Evolutionary conservation across 257 asterid species (phyloP), one percentile per base, ranked within the genome.

Genomic region (Nicotiana tabacum): DNA sequence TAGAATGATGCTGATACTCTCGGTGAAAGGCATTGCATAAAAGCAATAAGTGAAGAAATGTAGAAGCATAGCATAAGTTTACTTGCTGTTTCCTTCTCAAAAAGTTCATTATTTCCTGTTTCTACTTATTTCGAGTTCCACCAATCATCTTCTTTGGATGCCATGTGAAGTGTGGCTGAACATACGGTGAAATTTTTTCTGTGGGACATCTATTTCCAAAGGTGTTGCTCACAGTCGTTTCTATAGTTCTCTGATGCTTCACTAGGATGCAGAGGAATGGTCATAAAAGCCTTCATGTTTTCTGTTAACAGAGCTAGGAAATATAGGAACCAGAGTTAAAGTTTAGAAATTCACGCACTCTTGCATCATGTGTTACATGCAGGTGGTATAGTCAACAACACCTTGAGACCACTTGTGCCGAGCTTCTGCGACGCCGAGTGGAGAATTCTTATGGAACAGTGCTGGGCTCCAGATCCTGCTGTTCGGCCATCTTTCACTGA

Each of bases 351-450:
- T 48, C 39, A 27, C 24, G 61, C 62, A 10, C 21, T 13, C 43
- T 8, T 48, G 62, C 7, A 24, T 66, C 17, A 39, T 32, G 7
- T 62, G 61, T 79, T 85, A 18, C 66, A 62, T 77, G 39, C 93
- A 95, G 98, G 98, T 48, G 98, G 98, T 72, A 95, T 95, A 32
- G 98, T 95, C 55, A 95, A 90, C 76, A 95, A 95, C 91, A 93
- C 93, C 21, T 84, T 95, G 89, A 87, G 98, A 83, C 98, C 98
- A 64, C 90, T 84, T 5, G 91, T 95, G 77, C 98, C 98, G 3
- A 90, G 92, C 89, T 90, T 70, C 66, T 95, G 98, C 17, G 98
- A 92, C 37, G 81, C 92, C 0, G 97, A 92, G 33, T 95, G 98
- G 98, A 88, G 89, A 85, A 17, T 90, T 87, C 91, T 95, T 72